A percentile compares a stretch with the other conserved stretches of the same genome.
Evolutionary conservation across 2,329 filamentous ascomycete genomes (phyloP).

Genomic region (Ascocoryne sarcoides): DNA sequence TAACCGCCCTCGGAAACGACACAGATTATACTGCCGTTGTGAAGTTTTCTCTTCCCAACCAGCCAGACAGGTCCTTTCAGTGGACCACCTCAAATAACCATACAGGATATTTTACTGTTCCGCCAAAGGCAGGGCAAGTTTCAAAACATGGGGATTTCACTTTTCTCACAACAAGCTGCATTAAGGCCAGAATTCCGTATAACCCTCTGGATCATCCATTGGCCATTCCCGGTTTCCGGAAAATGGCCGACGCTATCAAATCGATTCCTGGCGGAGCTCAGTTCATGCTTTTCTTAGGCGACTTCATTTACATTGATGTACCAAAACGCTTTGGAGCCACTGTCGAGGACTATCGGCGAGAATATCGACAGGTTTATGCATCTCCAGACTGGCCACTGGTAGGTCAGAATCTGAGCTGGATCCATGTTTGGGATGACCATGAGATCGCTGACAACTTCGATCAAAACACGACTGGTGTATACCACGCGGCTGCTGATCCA

Average conservation of each 20-base stretch:
- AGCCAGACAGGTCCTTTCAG: slow-evolving; percentile 67
- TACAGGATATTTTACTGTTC: slow-evolving; percentile 70
- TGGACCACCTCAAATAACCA: slow-evolving; percentile 85
- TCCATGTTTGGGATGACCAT: slow-evolving; percentile 93
- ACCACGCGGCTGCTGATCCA: slow-evolving; percentile 40
- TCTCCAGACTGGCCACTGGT: slow-evolving; percentile 82
- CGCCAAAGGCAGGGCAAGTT: slow-evolving; percentile 59
- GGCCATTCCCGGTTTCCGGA: slow-evolving; percentile 68
- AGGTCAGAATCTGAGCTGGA: slow-evolving; percentile 80
- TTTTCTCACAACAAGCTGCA: slow-evolving; percentile 87
- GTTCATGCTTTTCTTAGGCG: slow-evolving; percentile 74
- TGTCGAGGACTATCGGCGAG: slow-evolving; percentile 70
- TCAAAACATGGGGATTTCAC: slow-evolving; percentile 66
- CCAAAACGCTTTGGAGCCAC: slow-evolving; percentile 67
- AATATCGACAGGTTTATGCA: slow-evolving; percentile 92
- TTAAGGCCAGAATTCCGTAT: slow-evolving; percentile 88
- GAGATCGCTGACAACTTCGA: slow-evolving; percentile 95
- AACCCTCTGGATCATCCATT: slow-evolving; percentile 74
- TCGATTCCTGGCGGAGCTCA: slow-evolving; percentile 55
- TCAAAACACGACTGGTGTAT: slow-evolving; percentile 71
- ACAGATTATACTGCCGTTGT: slow-evolving; percentile 78
- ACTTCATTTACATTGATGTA: slow-evolving; percentile 89
- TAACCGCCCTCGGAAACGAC: slow-evolving; percentile 58
- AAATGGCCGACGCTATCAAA: slow-evolving; percentile 66
- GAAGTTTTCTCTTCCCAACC: slow-evolving; percentile 52